Evolutionary conservation across 805 yeast species (phyloP), one percentile per base, ranked within the genome.

Genomic region (Komagataella mondaviorum): DNA sequence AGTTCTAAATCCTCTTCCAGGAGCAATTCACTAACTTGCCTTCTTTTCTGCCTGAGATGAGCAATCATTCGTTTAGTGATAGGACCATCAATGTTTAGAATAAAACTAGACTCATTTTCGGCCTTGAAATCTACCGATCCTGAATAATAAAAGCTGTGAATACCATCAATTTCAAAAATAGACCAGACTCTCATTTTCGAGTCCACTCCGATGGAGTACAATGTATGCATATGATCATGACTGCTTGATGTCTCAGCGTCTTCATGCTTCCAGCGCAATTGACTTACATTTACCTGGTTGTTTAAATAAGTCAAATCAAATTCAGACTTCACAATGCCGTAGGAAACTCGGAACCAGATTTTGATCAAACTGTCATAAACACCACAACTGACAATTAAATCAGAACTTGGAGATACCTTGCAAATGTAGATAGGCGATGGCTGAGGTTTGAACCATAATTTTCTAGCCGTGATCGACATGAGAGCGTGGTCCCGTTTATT

Each of bases 331-430:
- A 77, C 80, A 23, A 75, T 73, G 39, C 85, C 88, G 59, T 81
- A 86, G 6, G 84, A 76, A 6, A 80, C 71, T 49, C 96, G 69
- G 51, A 81, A 73, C 96, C 96, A 90, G 2, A 88, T 71, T 60
- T 87, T 88, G 24, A 87, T 80, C 12, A 85, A 68, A 43, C 71
- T 71, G 62, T 88, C 96, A 61, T 74, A 77, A 45, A 68, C 69
- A 0, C 85, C 81, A 44, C 77, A 72, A 49, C 83, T 75, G 6
- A 89, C 85, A 18, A 89, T 78, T 47, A 81, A 71, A 50, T 75
- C 74, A 0, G 88, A 78, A 55, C 85, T 85, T n/a, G 77, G 79
- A 0, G 95, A 78, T 22, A 86, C 75, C 30, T 71, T 69, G 4
- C 81, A 75, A 48, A 68, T 57, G 55, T 75, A 76, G 1, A 83